Percentiles rank a stretch among this genome's conserved stretches.
These are phyloP conservation scores for Inga oerstediana DNA, from an alignment of 306 rosid genomes.

Conservation along the genomic window DNA sequence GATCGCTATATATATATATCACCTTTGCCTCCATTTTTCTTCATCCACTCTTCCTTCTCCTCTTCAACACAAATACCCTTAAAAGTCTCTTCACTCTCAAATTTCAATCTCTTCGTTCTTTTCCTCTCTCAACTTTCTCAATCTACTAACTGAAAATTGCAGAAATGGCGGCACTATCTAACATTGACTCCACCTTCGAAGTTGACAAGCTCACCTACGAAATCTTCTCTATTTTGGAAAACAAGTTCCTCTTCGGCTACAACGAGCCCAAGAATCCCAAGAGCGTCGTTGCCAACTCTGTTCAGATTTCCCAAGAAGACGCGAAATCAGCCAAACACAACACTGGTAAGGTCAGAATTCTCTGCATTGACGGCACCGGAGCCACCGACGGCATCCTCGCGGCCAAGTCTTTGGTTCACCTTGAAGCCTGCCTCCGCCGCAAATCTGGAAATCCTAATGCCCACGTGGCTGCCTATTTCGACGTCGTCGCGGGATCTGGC, in stretches of 20 bases:
- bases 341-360: conserved; percentile 72
- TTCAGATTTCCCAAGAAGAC: not conserved
- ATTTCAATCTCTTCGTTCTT: not conserved
- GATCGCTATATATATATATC: conserved; percentile 38
- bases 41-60: conserved; percentile 33
- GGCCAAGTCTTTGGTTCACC: conserved; percentile 67
- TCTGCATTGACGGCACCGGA: conserved; percentile 82
- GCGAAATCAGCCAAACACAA: conserved; percentile 36
- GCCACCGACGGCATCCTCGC: conserved; percentile 90
- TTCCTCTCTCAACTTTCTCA: conserved; percentile 15
- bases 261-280: conserved; percentile 32
- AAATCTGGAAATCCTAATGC: conserved; percentile 68
- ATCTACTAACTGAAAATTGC: not conserved
- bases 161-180: conserved; percentile 75
- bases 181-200: conserved; percentile 43
- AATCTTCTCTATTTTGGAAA: conserved; percentile 91
- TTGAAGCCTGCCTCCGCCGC: conserved; percentile 62
- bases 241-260: conserved; percentile 83
- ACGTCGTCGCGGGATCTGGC: conserved; percentile 87
- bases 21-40: conserved; percentile 35
- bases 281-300: conserved; percentile 14
- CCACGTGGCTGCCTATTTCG: conserved; percentile 61
- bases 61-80: not conserved
- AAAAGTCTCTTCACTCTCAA: not conserved
- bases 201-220: conserved; percentile 88